Evolutionary conservation across 164 flowering plant species (phyloP).

Genomic region (Magnolia officinalis): DNA sequence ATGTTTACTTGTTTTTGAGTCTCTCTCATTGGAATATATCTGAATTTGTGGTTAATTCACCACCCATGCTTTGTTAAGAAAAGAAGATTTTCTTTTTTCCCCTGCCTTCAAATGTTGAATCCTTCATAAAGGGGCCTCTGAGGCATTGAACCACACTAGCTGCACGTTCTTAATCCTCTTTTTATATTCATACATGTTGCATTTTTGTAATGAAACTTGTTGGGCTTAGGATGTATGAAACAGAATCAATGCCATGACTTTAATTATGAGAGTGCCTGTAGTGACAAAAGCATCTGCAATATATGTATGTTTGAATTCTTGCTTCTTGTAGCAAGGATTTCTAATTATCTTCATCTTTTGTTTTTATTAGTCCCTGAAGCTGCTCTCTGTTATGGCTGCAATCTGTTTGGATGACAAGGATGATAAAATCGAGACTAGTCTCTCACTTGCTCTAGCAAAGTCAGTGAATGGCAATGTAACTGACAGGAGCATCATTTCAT

Average conservation of each 20-base stretch:
- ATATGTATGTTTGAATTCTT: neutral
- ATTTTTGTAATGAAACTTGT: neutral
- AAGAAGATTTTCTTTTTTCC: conserved; percentile 30
- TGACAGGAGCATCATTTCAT: conserved; percentile 44
- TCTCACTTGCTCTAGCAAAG: conserved; percentile 65
- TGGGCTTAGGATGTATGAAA: neutral
- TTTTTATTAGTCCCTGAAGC: conserved; percentile 90
- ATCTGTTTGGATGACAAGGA: conserved; percentile 67
- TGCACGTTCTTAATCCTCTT: neutral
- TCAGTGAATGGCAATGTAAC: conserved; percentile 25
- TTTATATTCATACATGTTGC: neutral
- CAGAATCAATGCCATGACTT: neutral
- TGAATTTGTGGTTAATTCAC: conserved; percentile 39
- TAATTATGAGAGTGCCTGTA: neutral
- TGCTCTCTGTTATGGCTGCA: conserved; percentile 86
- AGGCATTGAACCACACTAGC: neutral
- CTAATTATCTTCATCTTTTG: neutral
- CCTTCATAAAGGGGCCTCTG: neutral
- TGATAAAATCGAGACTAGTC: conserved; percentile 67
- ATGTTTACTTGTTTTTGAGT: too few relatives aligned
- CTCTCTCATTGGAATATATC: too few relatives aligned
- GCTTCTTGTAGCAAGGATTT: neutral
- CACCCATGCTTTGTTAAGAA: conserved; percentile 88
- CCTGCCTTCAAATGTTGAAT: neutral
- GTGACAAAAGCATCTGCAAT: neutral